Percentiles rank a stretch among this genome's conserved stretches.
Evolutionary conservation across 1,284 basidiomycete genomes (phyloP).

Genomic region (Macrocystidia cucumis): DNA sequence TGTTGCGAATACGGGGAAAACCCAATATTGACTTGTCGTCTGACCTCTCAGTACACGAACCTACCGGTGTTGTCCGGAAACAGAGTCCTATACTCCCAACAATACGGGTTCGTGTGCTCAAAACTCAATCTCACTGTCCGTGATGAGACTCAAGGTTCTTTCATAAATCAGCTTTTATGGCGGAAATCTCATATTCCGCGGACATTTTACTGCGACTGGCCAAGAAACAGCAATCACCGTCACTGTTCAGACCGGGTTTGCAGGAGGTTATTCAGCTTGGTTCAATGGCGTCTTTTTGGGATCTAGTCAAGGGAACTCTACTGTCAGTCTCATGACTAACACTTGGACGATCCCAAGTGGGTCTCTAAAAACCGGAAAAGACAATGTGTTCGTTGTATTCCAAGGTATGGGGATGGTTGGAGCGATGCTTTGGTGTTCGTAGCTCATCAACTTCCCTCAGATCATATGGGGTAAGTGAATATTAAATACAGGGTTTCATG

Average conservation of each 20-base stretch:
- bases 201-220: conserved; percentile 31
- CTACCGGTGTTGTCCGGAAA: conserved; percentile 32
- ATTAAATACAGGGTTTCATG: not conserved
- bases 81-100: conserved; percentile 39
- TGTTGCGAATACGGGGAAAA: no score
- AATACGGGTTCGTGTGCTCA: conserved; percentile 42
- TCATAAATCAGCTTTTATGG: conserved; percentile 40
- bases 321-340: conserved; percentile 31
- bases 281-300: conserved; percentile 44
- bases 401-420: conserved; percentile 31
- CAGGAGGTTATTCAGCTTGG: conserved; percentile 43
- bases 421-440: not conserved
- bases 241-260: conserved; percentile 40
- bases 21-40: no score
- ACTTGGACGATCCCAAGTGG: conserved; percentile 30
- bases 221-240: conserved; percentile 33
- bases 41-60: conserved; percentile 44
- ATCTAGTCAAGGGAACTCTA: conserved; percentile 33
- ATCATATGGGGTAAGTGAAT: conserved; percentile 36
- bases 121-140: no score
- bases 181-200: conserved; percentile 42
- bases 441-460: conserved; percentile 16
- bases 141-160: no score
- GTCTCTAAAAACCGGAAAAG: conserved; percentile 24
- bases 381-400: conserved; percentile 41